A percentile compares a stretch with the other conserved stretches of the same genome.
Evolutionary conservation across 1,139 yeast genomes (phyloP).

Genomic region (Geotrichum histeridarum): DNA sequence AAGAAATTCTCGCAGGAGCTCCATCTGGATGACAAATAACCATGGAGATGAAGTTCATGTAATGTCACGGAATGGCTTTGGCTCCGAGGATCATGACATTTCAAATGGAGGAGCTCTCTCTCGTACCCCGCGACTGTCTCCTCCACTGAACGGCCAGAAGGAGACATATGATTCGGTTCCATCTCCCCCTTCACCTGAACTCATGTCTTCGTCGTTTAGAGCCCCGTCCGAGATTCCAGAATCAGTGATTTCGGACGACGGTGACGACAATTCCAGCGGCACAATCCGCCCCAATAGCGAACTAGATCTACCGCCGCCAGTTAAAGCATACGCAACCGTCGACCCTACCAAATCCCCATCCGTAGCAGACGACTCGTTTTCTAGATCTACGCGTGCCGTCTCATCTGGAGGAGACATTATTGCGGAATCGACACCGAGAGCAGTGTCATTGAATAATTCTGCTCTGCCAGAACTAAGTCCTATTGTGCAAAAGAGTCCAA

Average conservation of each 20-base stretch:
- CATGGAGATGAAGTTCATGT: constrained; percentile 2
- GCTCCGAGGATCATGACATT: background rate
- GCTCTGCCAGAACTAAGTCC: constrained; percentile 14
- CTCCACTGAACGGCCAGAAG: background rate
- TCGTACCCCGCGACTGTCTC: constrained; percentile 1
- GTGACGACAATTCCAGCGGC: constrained; percentile 1
- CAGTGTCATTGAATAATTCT: constrained; percentile 9
- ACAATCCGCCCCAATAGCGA: constrained; percentile 10
- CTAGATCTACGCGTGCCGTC: no score
- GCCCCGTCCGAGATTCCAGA: constrained; percentile 2
- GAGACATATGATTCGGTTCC: background rate
- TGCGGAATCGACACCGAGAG: constrained; percentile 12
- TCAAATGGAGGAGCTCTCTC: background rate
- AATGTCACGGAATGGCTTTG: background rate
- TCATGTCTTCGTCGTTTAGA: background rate
- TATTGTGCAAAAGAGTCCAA: background rate
- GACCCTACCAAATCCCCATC: constrained; percentile 18
- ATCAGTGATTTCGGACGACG: constrained; percentile 1
- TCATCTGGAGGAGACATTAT: background rate
- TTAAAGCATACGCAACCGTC: constrained; percentile 1
- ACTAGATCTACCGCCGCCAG: constrained; percentile 17
- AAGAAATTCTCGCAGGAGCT: constrained; percentile 1
- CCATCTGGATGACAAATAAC: constrained; percentile 11
- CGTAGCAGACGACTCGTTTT: no score
- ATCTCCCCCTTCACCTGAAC: constrained; percentile 13